Percentiles rank a stretch among this genome's conserved stretches.
Conservation (phyloP, 495 filamentous ascomycete genomes). For the Penicillium samsonianum region DNA sequence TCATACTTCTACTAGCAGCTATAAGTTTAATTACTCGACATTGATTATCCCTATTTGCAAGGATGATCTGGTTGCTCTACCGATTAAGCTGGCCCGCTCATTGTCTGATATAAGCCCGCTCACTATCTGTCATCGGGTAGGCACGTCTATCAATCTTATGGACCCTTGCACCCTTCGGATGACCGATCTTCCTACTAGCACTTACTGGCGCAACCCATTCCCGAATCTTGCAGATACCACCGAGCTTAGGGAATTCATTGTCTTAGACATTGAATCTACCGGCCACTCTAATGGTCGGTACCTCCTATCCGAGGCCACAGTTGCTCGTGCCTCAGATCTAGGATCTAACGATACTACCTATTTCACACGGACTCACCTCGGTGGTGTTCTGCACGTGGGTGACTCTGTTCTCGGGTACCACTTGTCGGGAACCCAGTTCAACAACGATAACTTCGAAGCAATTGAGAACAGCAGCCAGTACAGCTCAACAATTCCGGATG, state of each 20-base stretch:
- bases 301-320: slow-evolving; percentile 78
- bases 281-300: slow-evolving; percentile 77
- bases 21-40: slow-evolving; percentile 87
- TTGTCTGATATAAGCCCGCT: slow-evolving; percentile 85
- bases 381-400: slow-evolving; percentile 80
- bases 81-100: slow-evolving; percentile 79
- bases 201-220: slow-evolving; percentile 91
- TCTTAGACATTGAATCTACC: slow-evolving; percentile 89
- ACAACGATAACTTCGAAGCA: slow-evolving; percentile 79
- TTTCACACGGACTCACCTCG: slow-evolving; percentile 86
- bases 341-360: slow-evolving; percentile 83
- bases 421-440: slow-evolving; percentile 85
- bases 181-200: slow-evolving; percentile 73
- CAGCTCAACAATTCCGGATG: slow-evolving; percentile 80
- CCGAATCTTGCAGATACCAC: slow-evolving; percentile 76
- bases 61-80: slow-evolving; percentile 92
- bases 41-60: slow-evolving; percentile 93
- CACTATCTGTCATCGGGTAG: slow-evolving; percentile 82
- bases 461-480: slow-evolving; percentile 70
- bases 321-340: slow-evolving; percentile 87
- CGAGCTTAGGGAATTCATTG: slow-evolving; percentile 85
- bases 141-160: slow-evolving; percentile 83
- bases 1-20: slow-evolving; percentile 78
- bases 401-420: slow-evolving; percentile 93
- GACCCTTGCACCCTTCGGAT: slow-evolving; percentile 91